Base-by-base conservation (phyloP, 2,329 filamentous ascomycete species). In the Ophiosphaerella korrae region DNA sequence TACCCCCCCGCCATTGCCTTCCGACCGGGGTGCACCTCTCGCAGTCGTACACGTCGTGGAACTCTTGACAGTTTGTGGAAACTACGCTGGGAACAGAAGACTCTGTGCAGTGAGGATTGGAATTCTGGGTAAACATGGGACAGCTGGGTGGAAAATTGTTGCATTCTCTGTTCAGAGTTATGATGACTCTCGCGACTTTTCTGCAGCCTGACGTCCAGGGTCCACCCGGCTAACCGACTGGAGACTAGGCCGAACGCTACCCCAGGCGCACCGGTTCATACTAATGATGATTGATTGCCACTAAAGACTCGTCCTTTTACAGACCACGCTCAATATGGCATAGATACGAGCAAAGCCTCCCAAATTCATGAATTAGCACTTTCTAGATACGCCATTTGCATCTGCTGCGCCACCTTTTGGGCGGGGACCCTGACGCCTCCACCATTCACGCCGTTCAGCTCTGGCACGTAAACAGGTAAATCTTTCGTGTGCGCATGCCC, bases 21-120 rank as follows among this genome's bases (percentile, higher is more conserved):
- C 47, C 44, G 50, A 12, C n/a, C 12, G 8, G 55, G 54, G 31
- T 49, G 48, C 14, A 50, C 34, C 37, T 54, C 43, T 5, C 58
- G 62, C 23, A 60, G 45, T 36, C 53, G 58, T 1, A 62, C 49
- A 35, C 69, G 68, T 16, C 57, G 52, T 3, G 68, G 60, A 7
- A 69, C 60, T 41, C 66, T 61, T 7, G 70, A 73, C 11, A 72
- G 67, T 45, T 67, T 70, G 57, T 72, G 70, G 42, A 70, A 68
- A 36, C 55, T 54, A 51, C 65, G 65, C 3, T 52, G 61, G 13
- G 54, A 37, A 53, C 66, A 70, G 55, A 67, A 70, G 18, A 68
- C 45, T n/a, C 53, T 61, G 41, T 67, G 62, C 23, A 70, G 50
- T 24, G 62, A 62, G 18, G 29, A 46, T 9, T 64, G 58, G 33